These are phyloP conservation scores for Macrocybe gigantea DNA, from an alignment of 768 basidiomycete species.

Conservation along the genomic window DNA sequence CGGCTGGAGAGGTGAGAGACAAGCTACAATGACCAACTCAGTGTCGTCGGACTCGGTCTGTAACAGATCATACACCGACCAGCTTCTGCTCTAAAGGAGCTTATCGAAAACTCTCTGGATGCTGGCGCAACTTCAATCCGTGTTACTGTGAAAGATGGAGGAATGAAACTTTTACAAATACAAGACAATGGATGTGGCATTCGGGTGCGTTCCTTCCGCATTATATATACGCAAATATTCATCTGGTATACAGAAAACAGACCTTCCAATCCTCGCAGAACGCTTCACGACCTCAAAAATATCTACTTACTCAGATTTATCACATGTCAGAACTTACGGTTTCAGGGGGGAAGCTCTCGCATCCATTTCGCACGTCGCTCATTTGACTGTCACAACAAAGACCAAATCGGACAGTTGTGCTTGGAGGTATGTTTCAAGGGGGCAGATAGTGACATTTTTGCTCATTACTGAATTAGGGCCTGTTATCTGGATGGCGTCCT, in stretches of 20 bases:
- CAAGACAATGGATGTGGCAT: slow-evolving; percentile 97
- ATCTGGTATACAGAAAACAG: slow-evolving; percentile 55
- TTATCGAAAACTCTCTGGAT: slow-evolving; percentile 94
- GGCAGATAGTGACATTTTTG: no score
- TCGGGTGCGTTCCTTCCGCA: slow-evolving; percentile 46
- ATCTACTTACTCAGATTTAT: slow-evolving; percentile 78
- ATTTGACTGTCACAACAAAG: slow-evolving; percentile 87
- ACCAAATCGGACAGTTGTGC: slow-evolving; percentile 77
- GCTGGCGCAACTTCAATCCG: slow-evolving; percentile 85
- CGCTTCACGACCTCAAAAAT: slow-evolving; percentile 96
- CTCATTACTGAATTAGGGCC: slow-evolving; percentile 46
- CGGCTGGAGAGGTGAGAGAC: slow-evolving; percentile 59
- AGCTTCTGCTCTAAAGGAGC: slow-evolving; percentile 91
- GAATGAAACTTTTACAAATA: slow-evolving; percentile 90
- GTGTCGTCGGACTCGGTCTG: slow-evolving; percentile 1
- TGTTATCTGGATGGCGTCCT: slow-evolving; percentile 76
- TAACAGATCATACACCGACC: slow-evolving; percentile 51
- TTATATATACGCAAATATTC: background rate
- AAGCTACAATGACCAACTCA: background rate
- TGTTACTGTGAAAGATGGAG: slow-evolving; percentile 90
- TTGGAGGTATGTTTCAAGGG: slow-evolving; percentile 70
- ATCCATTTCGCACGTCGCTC: slow-evolving; percentile 91
- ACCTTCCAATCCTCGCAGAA: slow-evolving; percentile 87
- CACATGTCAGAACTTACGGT: slow-evolving; percentile 84
- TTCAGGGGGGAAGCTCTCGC: slow-evolving; percentile 97